Conservation (phyloP, 108 stramenopile genomes). For the Aureococcus anophagefferens region DNA sequence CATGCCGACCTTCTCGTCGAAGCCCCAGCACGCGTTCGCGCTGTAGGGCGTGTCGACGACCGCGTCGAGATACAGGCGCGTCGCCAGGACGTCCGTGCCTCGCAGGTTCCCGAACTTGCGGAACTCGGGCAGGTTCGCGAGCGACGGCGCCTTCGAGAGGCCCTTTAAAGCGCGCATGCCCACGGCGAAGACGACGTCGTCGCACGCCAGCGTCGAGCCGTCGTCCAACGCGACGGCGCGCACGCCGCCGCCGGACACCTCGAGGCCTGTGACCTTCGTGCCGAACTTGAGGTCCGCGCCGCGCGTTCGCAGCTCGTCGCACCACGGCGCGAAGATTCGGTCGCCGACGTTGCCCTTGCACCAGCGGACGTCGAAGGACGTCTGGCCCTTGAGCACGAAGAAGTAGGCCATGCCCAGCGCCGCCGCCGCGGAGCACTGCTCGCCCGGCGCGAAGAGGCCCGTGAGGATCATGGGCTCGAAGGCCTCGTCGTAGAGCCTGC, state of each 20-base stretch:
- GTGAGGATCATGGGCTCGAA: constrained; percentile 75
- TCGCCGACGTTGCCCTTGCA: constrained; percentile 67
- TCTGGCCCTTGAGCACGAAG: constrained; percentile 60
- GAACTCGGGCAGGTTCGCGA: constrained; percentile 50
- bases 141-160: constrained; percentile 42
- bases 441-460: constrained; percentile 66
- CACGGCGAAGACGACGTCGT: constrained; percentile 62
- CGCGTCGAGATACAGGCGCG: constrained; percentile 55
- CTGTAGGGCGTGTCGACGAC: constrained; percentile 48
- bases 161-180: constrained; percentile 59
- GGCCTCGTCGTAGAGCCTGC: constrained; percentile 55
- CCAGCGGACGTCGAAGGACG: constrained; percentile 70
- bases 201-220: constrained; percentile 18
- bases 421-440: constrained; percentile 64
- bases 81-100: constrained; percentile 62
- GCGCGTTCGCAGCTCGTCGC: constrained; percentile 31
- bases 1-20: constrained; percentile 67
- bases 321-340: constrained; percentile 61
- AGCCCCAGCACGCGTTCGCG: constrained; percentile 74
- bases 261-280: constrained; percentile 46
- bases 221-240: not conserved
- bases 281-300: constrained; percentile 40
- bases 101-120: constrained; percentile 56
- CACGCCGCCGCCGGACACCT: not conserved
- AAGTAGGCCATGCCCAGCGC: constrained; percentile 77